Base-by-base conservation (phyloP, 345 rosid genomes). In the Psidium guajava region DNA sequence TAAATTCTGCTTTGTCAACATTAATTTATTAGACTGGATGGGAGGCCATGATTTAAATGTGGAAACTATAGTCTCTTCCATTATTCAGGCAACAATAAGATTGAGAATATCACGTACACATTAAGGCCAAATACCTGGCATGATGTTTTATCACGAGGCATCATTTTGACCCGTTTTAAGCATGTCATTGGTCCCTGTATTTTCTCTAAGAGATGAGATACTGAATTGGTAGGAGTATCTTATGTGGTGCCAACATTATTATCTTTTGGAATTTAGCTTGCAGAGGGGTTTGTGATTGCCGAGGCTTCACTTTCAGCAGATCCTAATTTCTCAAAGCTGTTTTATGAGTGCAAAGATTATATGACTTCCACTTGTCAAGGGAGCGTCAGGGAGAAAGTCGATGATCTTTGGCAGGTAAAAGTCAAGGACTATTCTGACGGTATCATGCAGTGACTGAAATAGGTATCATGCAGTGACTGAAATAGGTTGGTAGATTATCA, bases 381-480 rank as follows among this genome's bases (percentile, higher is more conserved):
- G 85, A 87, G 88, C 44, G 40, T 86, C 84, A 92, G 94, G 28
- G 96, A 94, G 82, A 97, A 93, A 90, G 85, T 93, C 77, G 97
- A 96, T 82, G 96, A 95, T 88, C 91, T 97, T 83, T 94, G 95
- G 89, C 96, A 93, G 98, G 98, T 97, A 89, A 83, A 88, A 36
- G 80, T 69, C 80, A 4, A 36, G 42, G 80, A 32, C 80, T 36
- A 18, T 69, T 69, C 80, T 18, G 80, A 69, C 3, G 80, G 80
- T 69, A 69, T 36, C 80, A 69, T 69, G 80, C 44, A 36, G 42
- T 5, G 36, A 25, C 47, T 69, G 80, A 69, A 69, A 69, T 69
- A 18, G 47, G 80, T 69, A 69, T 36, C 80, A 69, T 69, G 80
- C 44, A 36, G 42, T 5, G 36, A 25, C 47, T 69, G 80, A 69